phyloP scores from a whole-genome alignment of 768 basidiomycete genomes.

The Mycena crocata region DNA sequence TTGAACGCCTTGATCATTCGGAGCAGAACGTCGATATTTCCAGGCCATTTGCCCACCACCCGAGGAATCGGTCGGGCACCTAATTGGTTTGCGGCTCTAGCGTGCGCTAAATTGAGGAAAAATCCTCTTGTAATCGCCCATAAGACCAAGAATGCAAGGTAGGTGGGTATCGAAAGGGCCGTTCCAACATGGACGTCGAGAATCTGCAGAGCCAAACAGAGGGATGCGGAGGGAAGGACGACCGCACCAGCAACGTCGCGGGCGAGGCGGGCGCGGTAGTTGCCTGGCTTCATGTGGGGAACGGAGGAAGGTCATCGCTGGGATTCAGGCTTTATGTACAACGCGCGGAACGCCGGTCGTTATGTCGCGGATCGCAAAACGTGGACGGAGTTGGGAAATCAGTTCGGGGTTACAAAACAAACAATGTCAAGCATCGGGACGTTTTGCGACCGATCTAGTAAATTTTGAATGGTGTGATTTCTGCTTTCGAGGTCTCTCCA shows the following conservation, averaged over 20 bases:
- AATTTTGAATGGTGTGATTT: too few relatives aligned
- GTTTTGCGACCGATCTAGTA: too few relatives aligned
- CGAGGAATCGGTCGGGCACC: slow-evolving; percentile 66
- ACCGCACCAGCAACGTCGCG: slow-evolving; percentile 57
- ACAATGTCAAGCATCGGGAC: too few relatives aligned
- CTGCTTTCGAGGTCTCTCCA: too few relatives aligned
- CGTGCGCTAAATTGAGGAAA: slow-evolving; percentile 50
- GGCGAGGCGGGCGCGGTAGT: slow-evolving; percentile 63
- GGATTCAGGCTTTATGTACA: slow-evolving; percentile 13
- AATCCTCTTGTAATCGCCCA: slow-evolving; percentile 52
- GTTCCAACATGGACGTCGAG: slow-evolving; percentile 46
- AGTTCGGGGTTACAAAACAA: too few relatives aligned
- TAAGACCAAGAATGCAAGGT: slow-evolving; percentile 54
- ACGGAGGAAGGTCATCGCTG: slow-evolving; percentile 8
- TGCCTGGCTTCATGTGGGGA: slow-evolving; percentile 50
- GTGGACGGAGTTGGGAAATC: too few relatives aligned
- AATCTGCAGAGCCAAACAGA: slow-evolving; percentile 46
- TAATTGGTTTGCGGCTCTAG: slow-evolving; percentile 57
- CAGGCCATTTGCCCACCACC: slow-evolving; percentile 79
- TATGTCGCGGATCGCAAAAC: too few relatives aligned
- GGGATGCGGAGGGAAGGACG: slow-evolving; percentile 53
- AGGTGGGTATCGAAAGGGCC: slow-evolving; percentile 48
- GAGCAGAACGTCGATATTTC: slow-evolving; percentile 79
- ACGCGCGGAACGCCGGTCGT: too few relatives aligned
- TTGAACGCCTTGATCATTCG: slow-evolving; percentile 65